Percentiles rank a stretch among this genome's conserved stretches.
These are phyloP conservation scores for Corinectria fuckeliana DNA, from an alignment of 2,329 filamentous ascomycete genomes.

Conservation along the genomic window DNA sequence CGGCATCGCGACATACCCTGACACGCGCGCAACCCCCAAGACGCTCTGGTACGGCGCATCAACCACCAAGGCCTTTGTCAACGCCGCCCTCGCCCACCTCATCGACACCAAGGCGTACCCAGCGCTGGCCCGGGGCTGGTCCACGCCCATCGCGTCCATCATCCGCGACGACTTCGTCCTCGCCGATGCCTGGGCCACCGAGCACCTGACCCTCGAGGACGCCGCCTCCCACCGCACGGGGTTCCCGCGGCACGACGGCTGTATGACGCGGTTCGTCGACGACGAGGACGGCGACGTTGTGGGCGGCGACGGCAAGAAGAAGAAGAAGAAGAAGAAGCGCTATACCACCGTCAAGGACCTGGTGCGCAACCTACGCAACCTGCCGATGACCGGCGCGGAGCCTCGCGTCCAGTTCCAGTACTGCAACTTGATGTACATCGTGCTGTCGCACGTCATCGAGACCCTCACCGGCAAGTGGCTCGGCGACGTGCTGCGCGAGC, in stretches of 20 bases:
- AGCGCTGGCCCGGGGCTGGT: conserved; percentile 49
- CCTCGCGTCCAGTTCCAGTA: conserved; percentile 55
- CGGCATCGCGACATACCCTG: conserved; percentile 41
- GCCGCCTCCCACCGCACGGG: conserved; percentile 60
- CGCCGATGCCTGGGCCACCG: conserved; percentile 52
- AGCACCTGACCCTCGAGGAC: conserved; percentile 60
- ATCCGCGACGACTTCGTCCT: conserved; percentile 61
- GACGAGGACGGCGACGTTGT: conserved; percentile 41
- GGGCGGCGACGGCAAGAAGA: conserved; percentile 44
- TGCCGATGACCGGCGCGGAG: conserved; percentile 50
- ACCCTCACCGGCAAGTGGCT: conserved; percentile 47
- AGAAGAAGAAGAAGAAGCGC: conserved; percentile 41
- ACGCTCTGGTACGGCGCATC: conserved; percentile 63
- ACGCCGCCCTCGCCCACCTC: conserved; percentile 56
- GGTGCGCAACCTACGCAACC: conserved; percentile 52
- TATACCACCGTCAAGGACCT: conserved; percentile 43
- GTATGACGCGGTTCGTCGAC: conserved; percentile 15
- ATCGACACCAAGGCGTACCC: conserved; percentile 51
- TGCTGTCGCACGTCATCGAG: conserved; percentile 54
- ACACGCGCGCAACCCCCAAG: conserved; percentile 49
- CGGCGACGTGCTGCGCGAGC: conserved; percentile 47
- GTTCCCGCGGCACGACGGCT: conserved; percentile 51
- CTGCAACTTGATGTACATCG: conserved; percentile 58
- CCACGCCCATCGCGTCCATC: conserved; percentile 53
- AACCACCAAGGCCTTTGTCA: conserved; percentile 62